A percentile compares a stretch with the other conserved stretches of the same genome.
Evolutionary conservation across 345 rosid genomes (phyloP).

Genomic region (Pseudoturritis turrita): DNA sequence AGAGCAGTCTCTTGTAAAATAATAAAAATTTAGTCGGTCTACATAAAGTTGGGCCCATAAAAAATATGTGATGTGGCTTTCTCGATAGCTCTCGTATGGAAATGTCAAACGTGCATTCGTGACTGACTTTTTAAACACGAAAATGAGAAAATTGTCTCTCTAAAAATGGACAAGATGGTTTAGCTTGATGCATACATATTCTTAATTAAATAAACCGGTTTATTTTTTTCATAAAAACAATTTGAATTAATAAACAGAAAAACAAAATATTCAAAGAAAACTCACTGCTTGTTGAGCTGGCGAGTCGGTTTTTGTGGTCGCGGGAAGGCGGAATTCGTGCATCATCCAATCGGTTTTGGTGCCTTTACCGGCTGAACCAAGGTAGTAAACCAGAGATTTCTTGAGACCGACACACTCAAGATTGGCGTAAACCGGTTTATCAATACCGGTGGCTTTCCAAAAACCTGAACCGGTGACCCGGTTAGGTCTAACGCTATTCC

Average conservation of each 20-base stretch:
- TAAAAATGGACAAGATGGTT: slow-evolving; percentile 8
- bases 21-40: background rate
- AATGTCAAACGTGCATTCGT: background rate
- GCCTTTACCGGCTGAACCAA: slow-evolving; percentile 78
- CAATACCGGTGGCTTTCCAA: slow-evolving; percentile 91
- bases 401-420: slow-evolving; percentile 67
- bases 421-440: slow-evolving; percentile 53
- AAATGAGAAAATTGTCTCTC: background rate
- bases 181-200: background rate
- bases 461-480: slow-evolving; percentile 83
- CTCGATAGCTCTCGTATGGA: background rate
- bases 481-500: slow-evolving; percentile 75
- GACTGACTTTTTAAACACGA: slow-evolving; percentile 6
- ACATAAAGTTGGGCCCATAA: background rate
- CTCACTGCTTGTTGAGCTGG: slow-evolving; percentile 66
- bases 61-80: background rate
- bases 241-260: background rate
- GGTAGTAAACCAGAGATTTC: slow-evolving; percentile 70
- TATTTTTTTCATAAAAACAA: background rate
- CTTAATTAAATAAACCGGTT: background rate
- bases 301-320: slow-evolving; percentile 22
- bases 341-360: slow-evolving; percentile 95
- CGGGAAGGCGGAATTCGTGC: slow-evolving; percentile 80
- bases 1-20: no score
- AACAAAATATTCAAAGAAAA: background rate